Evolutionary conservation across 164 flowering plant species (phyloP).

Genomic region (Vitis amurensis): DNA sequence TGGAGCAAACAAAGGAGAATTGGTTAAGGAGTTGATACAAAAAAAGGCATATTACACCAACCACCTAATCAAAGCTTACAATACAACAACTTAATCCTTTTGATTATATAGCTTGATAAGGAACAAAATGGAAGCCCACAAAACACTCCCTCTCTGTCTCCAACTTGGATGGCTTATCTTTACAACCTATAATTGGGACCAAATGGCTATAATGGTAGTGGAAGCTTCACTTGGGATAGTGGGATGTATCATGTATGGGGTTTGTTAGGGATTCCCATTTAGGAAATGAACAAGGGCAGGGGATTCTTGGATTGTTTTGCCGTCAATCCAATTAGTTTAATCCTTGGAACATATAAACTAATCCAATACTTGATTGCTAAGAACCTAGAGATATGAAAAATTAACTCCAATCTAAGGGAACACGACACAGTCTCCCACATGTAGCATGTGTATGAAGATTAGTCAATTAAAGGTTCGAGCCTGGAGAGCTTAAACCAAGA

Average conservation of each 20-base stretch:
- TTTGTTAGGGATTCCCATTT: constrained; percentile 25
- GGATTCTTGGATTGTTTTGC: constrained; percentile 14
- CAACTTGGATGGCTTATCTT: constrained; percentile 6
- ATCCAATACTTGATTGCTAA: constrained; percentile 23
- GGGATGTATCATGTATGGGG: constrained; percentile 1
- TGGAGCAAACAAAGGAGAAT: constrained; percentile 2
- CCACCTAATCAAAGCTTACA: constrained; percentile 2
- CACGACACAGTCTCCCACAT: constrained; percentile 65
- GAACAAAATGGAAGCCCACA: background rate
- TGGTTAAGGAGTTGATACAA: background rate
- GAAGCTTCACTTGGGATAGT: constrained; percentile 35
- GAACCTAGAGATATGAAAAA: constrained; percentile 28
- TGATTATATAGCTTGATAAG: constrained; percentile 11
- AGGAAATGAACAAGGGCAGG: constrained; percentile 1
- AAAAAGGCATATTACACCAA: background rate
- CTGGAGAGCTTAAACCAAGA: constrained; percentile 45
- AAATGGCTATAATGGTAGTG: constrained; percentile 22
- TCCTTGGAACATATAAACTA: constrained; percentile 21
- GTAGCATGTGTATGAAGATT: constrained; percentile 53
- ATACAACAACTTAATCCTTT: constrained; percentile 4
- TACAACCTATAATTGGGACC: constrained; percentile 11
- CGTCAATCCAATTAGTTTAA: constrained; percentile 19
- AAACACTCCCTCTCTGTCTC: background rate
- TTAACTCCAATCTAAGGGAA: constrained; percentile 19
- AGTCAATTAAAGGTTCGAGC: constrained; percentile 27